These are phyloP conservation scores for Striga hermonthica DNA, from an alignment of 305 asterid species.

Conservation along the genomic window DNA sequence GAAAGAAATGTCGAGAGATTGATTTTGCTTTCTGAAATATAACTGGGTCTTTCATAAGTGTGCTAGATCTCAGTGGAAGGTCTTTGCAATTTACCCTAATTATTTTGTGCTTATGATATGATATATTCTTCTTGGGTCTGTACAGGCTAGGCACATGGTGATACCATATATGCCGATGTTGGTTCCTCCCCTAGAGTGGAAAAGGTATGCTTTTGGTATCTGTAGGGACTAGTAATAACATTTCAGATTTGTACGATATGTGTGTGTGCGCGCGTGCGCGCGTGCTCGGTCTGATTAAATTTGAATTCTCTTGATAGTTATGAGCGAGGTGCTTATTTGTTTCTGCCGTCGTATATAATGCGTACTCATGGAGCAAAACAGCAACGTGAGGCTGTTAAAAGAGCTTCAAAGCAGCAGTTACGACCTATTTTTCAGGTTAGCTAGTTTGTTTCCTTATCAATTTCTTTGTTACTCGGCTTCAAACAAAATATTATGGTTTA, in stretches of 20 bases:
- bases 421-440: slow-evolving; percentile 72
- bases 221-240: background rate
- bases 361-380: slow-evolving; percentile 97
- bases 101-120: slow-evolving; percentile 18
- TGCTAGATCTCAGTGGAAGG: background rate
- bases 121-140: slow-evolving; percentile 20
- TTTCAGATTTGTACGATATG: background rate
- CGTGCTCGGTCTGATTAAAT: slow-evolving; percentile 7
- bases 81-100: background rate
- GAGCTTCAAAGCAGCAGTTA: slow-evolving; percentile 64
- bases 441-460: background rate
- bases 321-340: slow-evolving; percentile 81
- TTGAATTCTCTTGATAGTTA: slow-evolving; percentile 51
- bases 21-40: background rate
- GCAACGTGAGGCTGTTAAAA: slow-evolving; percentile 74
- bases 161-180: slow-evolving; percentile 98
- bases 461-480: slow-evolving; percentile 21
- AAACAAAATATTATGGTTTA: background rate
- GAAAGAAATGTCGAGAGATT: background rate
- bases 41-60: background rate
- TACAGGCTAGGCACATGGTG: slow-evolving; percentile 98
- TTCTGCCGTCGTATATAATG: slow-evolving; percentile 89
- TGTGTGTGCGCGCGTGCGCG: background rate
- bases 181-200: slow-evolving; percentile 90
- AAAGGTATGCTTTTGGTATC: slow-evolving; percentile 60